These are phyloP conservation scores for Euphorbia celastroides DNA, from an alignment of 441 rosid species.

Conservation along the genomic window DNA sequence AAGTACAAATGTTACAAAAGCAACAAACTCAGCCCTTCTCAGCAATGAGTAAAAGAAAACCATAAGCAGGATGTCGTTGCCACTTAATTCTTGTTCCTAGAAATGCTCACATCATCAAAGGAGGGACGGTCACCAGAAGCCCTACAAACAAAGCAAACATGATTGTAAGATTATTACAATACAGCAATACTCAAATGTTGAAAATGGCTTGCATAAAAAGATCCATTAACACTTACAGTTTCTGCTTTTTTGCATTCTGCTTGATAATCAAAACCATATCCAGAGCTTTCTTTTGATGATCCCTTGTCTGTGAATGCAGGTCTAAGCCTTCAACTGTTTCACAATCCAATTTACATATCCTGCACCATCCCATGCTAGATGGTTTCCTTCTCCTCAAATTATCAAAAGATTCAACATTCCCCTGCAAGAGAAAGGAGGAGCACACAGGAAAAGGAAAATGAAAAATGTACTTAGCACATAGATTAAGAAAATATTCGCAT, in stretches of 20 bases:
- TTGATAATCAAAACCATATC: slow-evolving; percentile 58
- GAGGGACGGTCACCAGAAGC: slow-evolving; percentile 32
- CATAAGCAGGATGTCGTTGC: slow-evolving; percentile 19
- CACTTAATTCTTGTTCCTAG: slow-evolving; percentile 40
- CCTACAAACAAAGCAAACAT: slow-evolving; percentile 24
- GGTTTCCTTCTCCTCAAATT: slow-evolving; percentile 50
- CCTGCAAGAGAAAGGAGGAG: slow-evolving; percentile 27
- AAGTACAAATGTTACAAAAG: slow-evolving; percentile 33
- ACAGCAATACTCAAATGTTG: background rate
- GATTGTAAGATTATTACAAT: slow-evolving; percentile 8
- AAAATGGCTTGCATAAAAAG: slow-evolving; percentile 1
- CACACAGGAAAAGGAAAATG: background rate
- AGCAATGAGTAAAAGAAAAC: slow-evolving; percentile 21
- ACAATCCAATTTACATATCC: slow-evolving; percentile 75
- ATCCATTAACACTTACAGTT: slow-evolving; percentile 34
- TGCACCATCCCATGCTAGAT: slow-evolving; percentile 73
- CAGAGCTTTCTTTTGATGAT: slow-evolving; percentile 71
- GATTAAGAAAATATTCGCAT: background rate
- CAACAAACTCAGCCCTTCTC: slow-evolving; percentile 24
- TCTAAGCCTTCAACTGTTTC: slow-evolving; percentile 71
- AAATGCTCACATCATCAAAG: slow-evolving; percentile 42
- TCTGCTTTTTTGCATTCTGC: slow-evolving; percentile 70
- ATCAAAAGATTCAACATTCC: slow-evolving; percentile 44
- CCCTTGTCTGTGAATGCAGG: slow-evolving; percentile 67
- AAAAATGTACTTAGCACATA: background rate